Evolutionary conservation across 371 early-diverging fungal species (phyloP), one percentile per base, ranked within the genome.

Genomic region (Quaeritorhiza haematococci): DNA sequence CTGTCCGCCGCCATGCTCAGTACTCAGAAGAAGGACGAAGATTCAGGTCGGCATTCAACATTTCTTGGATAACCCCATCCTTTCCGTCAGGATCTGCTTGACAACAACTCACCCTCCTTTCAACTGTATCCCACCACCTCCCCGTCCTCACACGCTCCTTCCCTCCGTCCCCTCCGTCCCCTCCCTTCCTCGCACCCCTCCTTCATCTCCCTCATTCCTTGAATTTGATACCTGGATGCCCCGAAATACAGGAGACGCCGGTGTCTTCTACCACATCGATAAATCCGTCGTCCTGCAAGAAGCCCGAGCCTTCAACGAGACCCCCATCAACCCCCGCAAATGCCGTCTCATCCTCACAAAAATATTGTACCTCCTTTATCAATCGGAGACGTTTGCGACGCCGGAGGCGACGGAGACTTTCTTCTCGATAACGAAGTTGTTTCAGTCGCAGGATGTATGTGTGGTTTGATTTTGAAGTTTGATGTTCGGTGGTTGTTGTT

Each of bases 391-490:
- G 27, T 90, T 96, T 67, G 81, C 84, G 42, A 87, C 90, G 15
- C 84, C 82, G 33, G 98, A 97, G 75, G 97, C 98, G 3, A 98
- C 98, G 0, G 91, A 95, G 63, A 82, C 94, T 19, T 98, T 98
- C 75, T 98, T 98, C 71, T 89, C 90, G 64, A 90, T 94, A 62
- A 96, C 94, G 10, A 94, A 94, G 79, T 86, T 96, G 51, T 98
- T 98, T 76, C 96, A 96, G 78, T 86, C 84, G 59, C 91, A 88
- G 72, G 97, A 97, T 76, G 93, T 92, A 83, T 67, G 87, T 73
- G 6, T 15, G 10, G n/a, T 7, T n/a, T n/a, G n/a, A n/a, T n/a
- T n/a, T n/a, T n/a, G n/a, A n/a, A n/a, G 33, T 50, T 30, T 10
- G 38, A 38, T n/a, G 38, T 38, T 10, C 38, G n/a, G 10, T n/a